Conservation (phyloP, 805 yeast species). For the Nakazawaea ishiwadae region DNA sequence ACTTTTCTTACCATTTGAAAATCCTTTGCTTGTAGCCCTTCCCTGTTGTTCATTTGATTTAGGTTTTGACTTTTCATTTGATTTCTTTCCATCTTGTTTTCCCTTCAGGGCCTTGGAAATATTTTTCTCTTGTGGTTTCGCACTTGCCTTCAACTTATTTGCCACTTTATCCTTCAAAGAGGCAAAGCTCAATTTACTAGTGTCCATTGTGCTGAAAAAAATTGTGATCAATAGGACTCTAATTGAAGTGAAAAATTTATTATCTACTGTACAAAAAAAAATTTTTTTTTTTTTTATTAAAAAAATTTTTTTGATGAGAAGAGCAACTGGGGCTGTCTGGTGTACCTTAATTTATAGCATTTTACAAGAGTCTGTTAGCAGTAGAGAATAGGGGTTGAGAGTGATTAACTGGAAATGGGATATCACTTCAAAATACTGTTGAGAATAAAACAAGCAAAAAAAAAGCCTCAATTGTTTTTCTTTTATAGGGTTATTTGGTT, state of each 20-base stretch:
- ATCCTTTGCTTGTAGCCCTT: no score
- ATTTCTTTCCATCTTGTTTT: conserved; percentile 16
- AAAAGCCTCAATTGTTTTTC: no score
- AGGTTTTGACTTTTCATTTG: conserved; percentile 14
- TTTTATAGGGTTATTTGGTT: no score
- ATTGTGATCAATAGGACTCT: background rate
- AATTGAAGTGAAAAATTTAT: background rate
- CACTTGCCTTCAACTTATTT: conserved; percentile 36
- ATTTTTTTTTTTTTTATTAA: background rate
- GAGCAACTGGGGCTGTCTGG: background rate
- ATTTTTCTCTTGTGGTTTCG: conserved; percentile 15
- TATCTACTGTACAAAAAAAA: background rate
- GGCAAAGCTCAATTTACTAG: conserved; percentile 40
- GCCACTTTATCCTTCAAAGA: conserved; percentile 64
- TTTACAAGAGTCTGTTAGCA: no score
- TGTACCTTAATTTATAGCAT: no score
- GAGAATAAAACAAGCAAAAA: no score
- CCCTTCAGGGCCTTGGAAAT: conserved; percentile 20
- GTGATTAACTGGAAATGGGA: no score
- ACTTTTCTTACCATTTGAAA: no score
- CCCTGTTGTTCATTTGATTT: conserved; percentile 7
- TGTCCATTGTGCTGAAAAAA: conserved; percentile 30
- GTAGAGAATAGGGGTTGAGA: no score
- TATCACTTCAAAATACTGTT: no score
- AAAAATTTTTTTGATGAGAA: background rate